Evolutionary conservation across 1,284 basidiomycete genomes (phyloP), one percentile per base, ranked within the genome.

Genomic region (Ustilago trichophora): DNA sequence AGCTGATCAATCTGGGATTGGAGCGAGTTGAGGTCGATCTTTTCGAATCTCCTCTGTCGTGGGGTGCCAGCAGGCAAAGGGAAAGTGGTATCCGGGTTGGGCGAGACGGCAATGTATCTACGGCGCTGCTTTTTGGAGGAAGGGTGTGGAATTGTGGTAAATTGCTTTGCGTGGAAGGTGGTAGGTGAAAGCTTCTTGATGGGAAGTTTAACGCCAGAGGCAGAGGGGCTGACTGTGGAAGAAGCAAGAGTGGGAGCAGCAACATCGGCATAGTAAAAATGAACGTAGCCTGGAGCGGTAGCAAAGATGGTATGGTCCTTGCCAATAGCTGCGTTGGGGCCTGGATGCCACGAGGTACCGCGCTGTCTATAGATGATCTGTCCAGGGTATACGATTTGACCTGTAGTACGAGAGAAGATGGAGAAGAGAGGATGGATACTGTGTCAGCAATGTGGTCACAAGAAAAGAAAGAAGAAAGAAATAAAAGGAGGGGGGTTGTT

Each of bases 281-380:
- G 71, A n/a, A 81, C 78, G 35, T 68, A 79, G 32, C 80, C 80
- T 0, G 78, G 70, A 19, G 66, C 66, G 6, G 68, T 73, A 12
- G 80, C 78, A 54, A 74, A 80, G 48, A 80, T 68, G 40, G 80
- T 80, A 65, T 81, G 80, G 36, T 81, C 80, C 43, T 66, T 67
- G 53, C 80, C 80, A 41, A 80, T 79, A 18, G 46, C 52, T 15
- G 75, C 77, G 33, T 81, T 76, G 33, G 77, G 70, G 11, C 80
- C 80, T 0, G 80, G 62, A 33, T 81, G 78, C 78, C 78, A 81
- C 19, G 67, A 63, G 10, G 80, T 80, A 24, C 80, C 80, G 40
- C 80, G 70, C 41, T 81, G 80, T 19, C 80, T 67, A 42, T 69
- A 58, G 63, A 81, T 69, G 58, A 81, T 81, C 40, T 80, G 68